phyloP scores from a whole-genome alignment of 768 basidiomycete species.

The Psilocybe azurescens region DNA sequence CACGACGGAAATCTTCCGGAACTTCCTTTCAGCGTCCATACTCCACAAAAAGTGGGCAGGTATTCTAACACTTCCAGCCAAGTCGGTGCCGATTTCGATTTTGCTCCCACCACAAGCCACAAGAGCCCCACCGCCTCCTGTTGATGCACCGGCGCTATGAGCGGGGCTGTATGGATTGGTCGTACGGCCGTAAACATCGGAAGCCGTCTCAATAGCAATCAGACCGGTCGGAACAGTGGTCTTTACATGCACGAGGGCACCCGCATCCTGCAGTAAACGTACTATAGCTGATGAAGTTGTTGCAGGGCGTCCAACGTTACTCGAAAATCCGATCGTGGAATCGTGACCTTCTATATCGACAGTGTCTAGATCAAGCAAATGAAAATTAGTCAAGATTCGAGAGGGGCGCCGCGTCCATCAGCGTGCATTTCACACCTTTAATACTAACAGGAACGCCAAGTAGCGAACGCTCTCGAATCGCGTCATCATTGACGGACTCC shows the following conservation, averaged over 20 bases:
- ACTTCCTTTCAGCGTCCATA: constrained; percentile 69
- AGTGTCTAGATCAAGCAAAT: constrained; percentile 37
- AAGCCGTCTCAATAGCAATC: constrained; percentile 58
- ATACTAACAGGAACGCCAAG: constrained; percentile 73
- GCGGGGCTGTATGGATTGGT: constrained; percentile 64
- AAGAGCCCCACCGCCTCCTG: constrained; percentile 73
- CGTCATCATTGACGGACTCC: constrained; percentile 38
- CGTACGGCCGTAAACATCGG: constrained; percentile 66
- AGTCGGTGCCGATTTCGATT: constrained; percentile 74
- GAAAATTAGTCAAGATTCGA: constrained; percentile 6
- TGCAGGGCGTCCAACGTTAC: constrained; percentile 49
- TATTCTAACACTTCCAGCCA: constrained; percentile 74
- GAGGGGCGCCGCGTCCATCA: background rate
- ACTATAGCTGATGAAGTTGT: constrained; percentile 57
- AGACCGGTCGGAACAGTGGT: constrained; percentile 65
- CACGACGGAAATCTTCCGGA: constrained; percentile 59
- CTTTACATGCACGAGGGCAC: constrained; percentile 68
- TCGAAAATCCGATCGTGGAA: constrained; percentile 65
- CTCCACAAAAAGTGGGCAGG: constrained; percentile 76
- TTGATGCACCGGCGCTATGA: constrained; percentile 65
- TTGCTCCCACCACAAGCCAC: constrained; percentile 68
- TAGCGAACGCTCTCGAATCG: constrained; percentile 48
- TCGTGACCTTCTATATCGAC: constrained; percentile 61
- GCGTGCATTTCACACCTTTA: constrained; percentile 50
- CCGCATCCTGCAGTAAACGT: constrained; percentile 61